Evolutionary conservation across 768 basidiomycete species (phyloP).

Genomic region (Suillus discolor): DNA sequence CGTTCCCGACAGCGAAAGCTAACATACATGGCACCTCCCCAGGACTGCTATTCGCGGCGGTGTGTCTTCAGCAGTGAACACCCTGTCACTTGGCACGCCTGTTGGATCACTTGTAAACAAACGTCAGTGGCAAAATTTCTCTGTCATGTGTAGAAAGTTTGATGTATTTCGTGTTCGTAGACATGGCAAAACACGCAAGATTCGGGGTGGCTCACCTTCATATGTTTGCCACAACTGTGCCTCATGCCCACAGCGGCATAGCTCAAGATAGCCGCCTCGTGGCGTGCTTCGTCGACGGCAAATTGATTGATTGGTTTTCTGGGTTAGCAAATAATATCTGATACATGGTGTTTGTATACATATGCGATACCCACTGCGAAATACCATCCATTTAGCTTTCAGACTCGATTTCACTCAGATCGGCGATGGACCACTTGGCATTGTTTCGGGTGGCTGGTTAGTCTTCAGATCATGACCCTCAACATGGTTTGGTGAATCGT

Average conservation of each 20-base stretch:
- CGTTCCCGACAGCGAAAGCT: slow-evolving; percentile 14
- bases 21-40: slow-evolving; percentile 32
- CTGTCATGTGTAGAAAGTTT: not conserved
- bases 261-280: slow-evolving; percentile 25
- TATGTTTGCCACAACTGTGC: slow-evolving; percentile 31
- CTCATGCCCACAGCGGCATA: slow-evolving; percentile 20
- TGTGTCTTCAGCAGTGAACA: slow-evolving; percentile 34
- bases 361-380: not conserved
- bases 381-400: not conserved
- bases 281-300: slow-evolving; percentile 1
- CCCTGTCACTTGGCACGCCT: slow-evolving; percentile 17
- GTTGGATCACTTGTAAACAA: not conserved
- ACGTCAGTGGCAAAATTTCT: not conserved
- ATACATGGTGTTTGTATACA: not conserved
- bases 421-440: not conserved
- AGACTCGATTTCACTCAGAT: not conserved
- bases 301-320: not conserved
- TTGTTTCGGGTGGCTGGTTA: not conserved
- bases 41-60: slow-evolving; percentile 33
- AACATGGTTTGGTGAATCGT: not conserved
- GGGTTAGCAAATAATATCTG: not conserved
- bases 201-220: slow-evolving; percentile 32
- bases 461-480: not conserved
- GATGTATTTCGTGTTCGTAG: slow-evolving; percentile 11
- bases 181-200: slow-evolving; percentile 31